Evolutionary conservation across 192 early-diverging fungal species (phyloP), one percentile per base, ranked within the genome.

Genomic region (Umbelopsis isabellina): DNA sequence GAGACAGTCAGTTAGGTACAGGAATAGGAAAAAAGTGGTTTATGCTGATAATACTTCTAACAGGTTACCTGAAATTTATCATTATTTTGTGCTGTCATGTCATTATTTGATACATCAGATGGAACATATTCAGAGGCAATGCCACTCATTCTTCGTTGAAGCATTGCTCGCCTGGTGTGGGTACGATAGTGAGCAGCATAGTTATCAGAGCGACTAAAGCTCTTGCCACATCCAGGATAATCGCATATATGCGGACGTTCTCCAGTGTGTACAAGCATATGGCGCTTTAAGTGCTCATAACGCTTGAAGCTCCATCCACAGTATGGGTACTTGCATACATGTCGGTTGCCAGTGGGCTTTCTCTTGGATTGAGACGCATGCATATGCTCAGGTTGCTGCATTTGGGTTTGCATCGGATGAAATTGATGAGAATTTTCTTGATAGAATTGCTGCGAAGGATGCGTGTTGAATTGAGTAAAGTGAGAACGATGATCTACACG

Each of bases 231-330:
- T 65, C 86, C 88, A 44, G 86, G 78, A 75, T 83, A 85, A 51
- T 79, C 79, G 77, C 91, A 92, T 44, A 81, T 73, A 75, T 90
- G 87, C 33, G 91, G 89, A 49, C 88, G 80, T 67, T 90, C 89
- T 53, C 91, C 91, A 50, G 92, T 89, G 71, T 93, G 92, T 1
- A 88, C 89, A 53, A 91, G 80, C 84, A 89, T 85, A 69, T 93
- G 93, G 44, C 92, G 86, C 49, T 90, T 92, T 21, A 94, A 80
- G 69, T 94, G 93, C 73, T 93, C 91, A 46, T 90, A 92, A 30
- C 91, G 82, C 79, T 93, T 93, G 75, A 94, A 94, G 33, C 78
- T 83, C 86, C 84, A 87, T 25, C 80, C 49, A 64, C 83, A 66
- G 53, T 77, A n/a, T 47, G 79, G 49, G 74, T 80, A 73, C 67